Percentiles rank a stretch among this genome's conserved stretches.
phyloP scores from a whole-genome alignment of 2,329 filamentous ascomycete genomes.

The Sarocladium strictum region DNA sequence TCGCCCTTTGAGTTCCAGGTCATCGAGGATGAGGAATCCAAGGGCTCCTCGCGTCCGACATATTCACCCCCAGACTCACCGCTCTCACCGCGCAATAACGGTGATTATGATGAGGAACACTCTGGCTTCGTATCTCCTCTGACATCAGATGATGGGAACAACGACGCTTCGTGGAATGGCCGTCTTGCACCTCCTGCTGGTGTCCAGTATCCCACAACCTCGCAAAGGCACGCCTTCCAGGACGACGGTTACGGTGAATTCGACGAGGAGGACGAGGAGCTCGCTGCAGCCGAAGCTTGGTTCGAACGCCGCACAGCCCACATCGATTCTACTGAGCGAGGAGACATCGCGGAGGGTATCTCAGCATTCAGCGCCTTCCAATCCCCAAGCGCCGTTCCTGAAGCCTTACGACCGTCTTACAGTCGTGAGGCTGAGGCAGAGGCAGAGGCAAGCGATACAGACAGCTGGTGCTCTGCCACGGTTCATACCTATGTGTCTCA shows the following conservation, averaged over 20 bases:
- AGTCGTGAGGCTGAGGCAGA: no score
- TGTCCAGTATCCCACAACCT: no score
- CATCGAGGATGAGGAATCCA: background rate
- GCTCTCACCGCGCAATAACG: no score
- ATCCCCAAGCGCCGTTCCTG: background rate
- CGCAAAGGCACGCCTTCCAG: background rate
- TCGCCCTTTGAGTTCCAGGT: constrained; percentile 1
- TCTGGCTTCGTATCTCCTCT: background rate
- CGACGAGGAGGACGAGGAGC: background rate
- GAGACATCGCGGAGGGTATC: background rate
- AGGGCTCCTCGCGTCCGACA: background rate
- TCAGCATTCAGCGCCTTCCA: background rate
- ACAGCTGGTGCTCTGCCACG: constrained; percentile 1
- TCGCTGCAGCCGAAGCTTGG: background rate
- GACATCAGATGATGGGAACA: background rate
- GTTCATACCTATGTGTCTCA: background rate
- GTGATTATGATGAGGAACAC: no score
- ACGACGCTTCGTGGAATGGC: background rate
- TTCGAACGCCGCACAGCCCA: background rate
- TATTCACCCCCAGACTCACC: no score
- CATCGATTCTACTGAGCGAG: background rate
- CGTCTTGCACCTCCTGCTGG: no score
- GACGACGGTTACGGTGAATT: background rate
- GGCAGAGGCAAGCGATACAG: background rate
- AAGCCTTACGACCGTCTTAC: background rate